These are phyloP conservation scores for Orychophragmus violaceus DNA, from an alignment of 345 rosid genomes.

Conservation along the genomic window DNA sequence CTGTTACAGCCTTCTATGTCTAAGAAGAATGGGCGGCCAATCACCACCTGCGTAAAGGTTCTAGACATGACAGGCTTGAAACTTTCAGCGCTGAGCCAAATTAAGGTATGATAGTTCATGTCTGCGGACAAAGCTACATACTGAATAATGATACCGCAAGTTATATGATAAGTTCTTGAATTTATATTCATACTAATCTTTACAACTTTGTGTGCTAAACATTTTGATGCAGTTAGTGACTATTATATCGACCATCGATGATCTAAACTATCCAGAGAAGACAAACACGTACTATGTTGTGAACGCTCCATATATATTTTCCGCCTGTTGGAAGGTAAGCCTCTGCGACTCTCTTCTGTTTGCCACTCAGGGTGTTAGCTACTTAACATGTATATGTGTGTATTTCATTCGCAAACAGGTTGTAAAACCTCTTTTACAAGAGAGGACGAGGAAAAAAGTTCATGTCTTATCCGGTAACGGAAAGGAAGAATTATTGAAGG, in stretches of 20 bases:
- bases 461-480: constrained; percentile 78
- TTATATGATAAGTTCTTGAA: not conserved
- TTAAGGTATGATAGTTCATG: constrained; percentile 47
- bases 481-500: constrained; percentile 78
- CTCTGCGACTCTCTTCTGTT: not conserved
- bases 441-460: constrained; percentile 78
- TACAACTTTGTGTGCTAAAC: not conserved
- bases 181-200: not conserved
- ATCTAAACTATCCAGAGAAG: constrained; percentile 96
- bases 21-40: constrained; percentile 64
- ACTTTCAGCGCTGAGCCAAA: constrained; percentile 79
- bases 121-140: not conserved
- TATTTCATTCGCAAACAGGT: constrained; percentile 38
- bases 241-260: constrained; percentile 74
- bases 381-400: not conserved
- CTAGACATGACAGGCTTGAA: constrained; percentile 91
- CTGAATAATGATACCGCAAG: not conserved
- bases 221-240: constrained; percentile 68
- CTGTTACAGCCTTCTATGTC: constrained; percentile 72
- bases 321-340: constrained; percentile 88
- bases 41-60: constrained; percentile 81
- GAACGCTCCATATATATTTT: constrained; percentile 86
- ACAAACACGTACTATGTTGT: constrained; percentile 79
- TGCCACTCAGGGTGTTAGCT: not conserved
- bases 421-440: constrained; percentile 91